Percentiles rank a stretch among this genome's conserved stretches.
phyloP scores from a whole-genome alignment of 257 asterid genomes.

The Solanum gracilifrons region DNA sequence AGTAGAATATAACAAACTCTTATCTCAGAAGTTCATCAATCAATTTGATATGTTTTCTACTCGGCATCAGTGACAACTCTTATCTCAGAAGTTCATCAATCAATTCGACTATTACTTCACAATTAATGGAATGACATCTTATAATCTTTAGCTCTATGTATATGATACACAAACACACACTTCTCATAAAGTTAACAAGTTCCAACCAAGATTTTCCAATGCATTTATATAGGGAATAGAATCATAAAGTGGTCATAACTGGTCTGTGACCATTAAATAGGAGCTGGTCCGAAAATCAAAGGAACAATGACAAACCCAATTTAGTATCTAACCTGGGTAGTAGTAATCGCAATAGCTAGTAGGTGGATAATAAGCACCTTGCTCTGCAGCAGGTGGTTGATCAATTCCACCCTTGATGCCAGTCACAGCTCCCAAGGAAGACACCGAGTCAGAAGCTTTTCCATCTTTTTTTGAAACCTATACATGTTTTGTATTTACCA shows the following conservation, averaged over 20 bases:
- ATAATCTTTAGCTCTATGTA: not conserved
- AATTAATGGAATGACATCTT: not conserved
- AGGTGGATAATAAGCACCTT: conserved; percentile 42
- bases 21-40: no score
- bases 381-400: conserved; percentile 32
- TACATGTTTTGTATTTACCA: not conserved
- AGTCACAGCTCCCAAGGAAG: conserved; percentile 24
- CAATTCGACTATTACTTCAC: not conserved
- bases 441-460: conserved; percentile 15
- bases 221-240: not conserved
- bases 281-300: not conserved
- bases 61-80: not conserved
- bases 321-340: conserved; percentile 42
- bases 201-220: not conserved
- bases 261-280: not conserved
- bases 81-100: not conserved
- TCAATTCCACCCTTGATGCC: conserved; percentile 23
- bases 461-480: conserved; percentile 40
- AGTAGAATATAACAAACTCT: not conserved
- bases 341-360: conserved; percentile 47
- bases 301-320: conserved; percentile 2
- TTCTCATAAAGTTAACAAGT: not conserved
- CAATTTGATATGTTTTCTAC: not conserved
- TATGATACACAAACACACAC: not conserved
- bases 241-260: not conserved